Conservation (phyloP, 495 filamentous ascomycete genomes). For the Aspergillus indologenus region DNA sequence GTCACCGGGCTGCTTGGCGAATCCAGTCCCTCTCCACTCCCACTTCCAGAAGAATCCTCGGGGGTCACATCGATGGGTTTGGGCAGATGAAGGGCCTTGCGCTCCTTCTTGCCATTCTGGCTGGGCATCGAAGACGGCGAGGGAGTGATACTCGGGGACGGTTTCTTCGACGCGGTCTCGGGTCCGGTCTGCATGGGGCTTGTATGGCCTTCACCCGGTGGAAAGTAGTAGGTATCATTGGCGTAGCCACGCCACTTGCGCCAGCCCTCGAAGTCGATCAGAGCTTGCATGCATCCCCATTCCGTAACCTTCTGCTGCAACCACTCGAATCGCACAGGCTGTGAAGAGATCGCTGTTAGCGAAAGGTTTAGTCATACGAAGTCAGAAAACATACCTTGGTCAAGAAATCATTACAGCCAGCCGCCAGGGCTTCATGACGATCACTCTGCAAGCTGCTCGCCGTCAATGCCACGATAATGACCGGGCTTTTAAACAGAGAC, state of each 20-base stretch:
- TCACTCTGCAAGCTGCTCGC: constrained; percentile 91
- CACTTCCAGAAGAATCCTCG: constrained; percentile 38
- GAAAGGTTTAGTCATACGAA: constrained; percentile 6
- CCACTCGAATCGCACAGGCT: constrained; percentile 98
- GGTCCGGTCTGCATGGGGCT: constrained; percentile 35
- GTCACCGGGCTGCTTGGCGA: constrained; percentile 25
- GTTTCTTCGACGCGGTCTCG: constrained; percentile 7
- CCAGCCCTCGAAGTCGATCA: constrained; percentile 99
- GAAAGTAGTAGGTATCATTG: constrained; percentile 26
- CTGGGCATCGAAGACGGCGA: constrained; percentile 8
- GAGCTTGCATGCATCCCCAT: constrained; percentile 98
- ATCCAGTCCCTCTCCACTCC: constrained; percentile 32
- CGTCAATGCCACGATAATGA: constrained; percentile 96
- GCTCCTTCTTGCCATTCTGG: constrained; percentile 10
- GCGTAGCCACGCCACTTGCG: constrained; percentile 90
- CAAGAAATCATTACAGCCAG: constrained; percentile 96
- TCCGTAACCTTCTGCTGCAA: constrained; percentile 95
- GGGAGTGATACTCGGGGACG: background rate
- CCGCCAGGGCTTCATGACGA: constrained; percentile 88
- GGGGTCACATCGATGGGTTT: constrained; percentile 24
- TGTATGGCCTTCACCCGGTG: constrained; percentile 21
- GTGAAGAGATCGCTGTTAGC: constrained; percentile 3
- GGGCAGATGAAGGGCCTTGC: constrained; percentile 17
- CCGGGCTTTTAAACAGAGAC: constrained; percentile 85
- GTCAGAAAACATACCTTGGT: constrained; percentile 73